Percentiles rank a stretch among this genome's conserved stretches.
These are phyloP conservation scores for Lachnellula hyalina DNA, from an alignment of 2,329 filamentous ascomycete genomes.

Conservation along the genomic window DNA sequence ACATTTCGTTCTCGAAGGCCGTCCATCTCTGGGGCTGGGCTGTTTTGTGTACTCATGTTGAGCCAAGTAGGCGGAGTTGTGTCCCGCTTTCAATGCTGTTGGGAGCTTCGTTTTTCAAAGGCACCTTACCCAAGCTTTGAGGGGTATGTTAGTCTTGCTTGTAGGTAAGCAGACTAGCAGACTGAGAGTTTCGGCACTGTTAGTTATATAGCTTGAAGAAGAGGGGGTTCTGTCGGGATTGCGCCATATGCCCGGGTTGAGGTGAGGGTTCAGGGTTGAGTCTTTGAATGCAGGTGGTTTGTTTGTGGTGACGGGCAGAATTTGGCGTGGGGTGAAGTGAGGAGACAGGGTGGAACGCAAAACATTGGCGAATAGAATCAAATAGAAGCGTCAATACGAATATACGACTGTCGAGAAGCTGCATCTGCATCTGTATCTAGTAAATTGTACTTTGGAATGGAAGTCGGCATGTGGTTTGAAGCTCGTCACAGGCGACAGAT, in stretches of 20 bases:
- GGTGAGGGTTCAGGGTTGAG: not conserved
- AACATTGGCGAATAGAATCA: not conserved
- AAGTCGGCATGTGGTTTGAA: not conserved
- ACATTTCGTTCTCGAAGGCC: conserved; percentile 26
- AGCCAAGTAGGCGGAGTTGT: conserved; percentile 3
- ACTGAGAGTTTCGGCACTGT: too few relatives aligned
- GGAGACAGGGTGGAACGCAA: not conserved
- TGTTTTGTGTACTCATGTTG: conserved; percentile 14
- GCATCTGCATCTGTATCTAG: not conserved
- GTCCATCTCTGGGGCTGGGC: conserved; percentile 1
- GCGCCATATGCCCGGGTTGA: not conserved
- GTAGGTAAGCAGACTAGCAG: not conserved
- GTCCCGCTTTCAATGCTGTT: conserved; percentile 4
- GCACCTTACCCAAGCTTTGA: not conserved
- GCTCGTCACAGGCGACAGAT: not conserved
- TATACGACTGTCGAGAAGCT: not conserved
- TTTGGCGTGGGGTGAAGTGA: not conserved
- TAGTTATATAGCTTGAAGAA: not conserved
- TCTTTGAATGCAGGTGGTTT: not conserved
- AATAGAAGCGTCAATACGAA: not conserved
- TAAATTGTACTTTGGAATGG: not conserved
- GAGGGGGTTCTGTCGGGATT: not conserved
- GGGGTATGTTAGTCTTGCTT: not conserved
- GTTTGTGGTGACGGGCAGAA: not conserved
- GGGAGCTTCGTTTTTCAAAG: not conserved